Percentiles rank a stretch among this genome's conserved stretches.
Evolutionary conservation across 2,329 filamentous ascomycete genomes (phyloP).

Genomic region (Colletotrichum plurivorum): DNA sequence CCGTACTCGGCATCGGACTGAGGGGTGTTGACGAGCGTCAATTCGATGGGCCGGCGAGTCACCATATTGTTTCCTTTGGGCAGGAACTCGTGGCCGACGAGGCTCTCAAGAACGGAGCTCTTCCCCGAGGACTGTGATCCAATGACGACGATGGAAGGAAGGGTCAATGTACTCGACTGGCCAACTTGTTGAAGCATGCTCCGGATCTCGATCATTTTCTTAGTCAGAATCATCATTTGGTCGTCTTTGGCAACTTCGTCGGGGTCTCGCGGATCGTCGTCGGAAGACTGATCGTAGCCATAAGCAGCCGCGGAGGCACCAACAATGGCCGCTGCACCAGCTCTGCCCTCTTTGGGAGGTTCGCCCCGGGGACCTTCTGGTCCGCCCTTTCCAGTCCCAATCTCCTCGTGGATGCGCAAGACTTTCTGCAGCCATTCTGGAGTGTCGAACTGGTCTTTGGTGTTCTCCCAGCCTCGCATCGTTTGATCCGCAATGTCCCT

Average conservation of each 20-base stretch:
- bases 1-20: constrained; percentile 90
- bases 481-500: constrained; percentile 85
- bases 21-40: constrained; percentile 96
- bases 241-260: constrained; percentile 86
- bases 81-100: constrained; percentile 97
- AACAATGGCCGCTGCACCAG: constrained; percentile 72
- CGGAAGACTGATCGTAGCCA: constrained; percentile 78
- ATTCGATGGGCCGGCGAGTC: constrained; percentile 92
- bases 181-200: constrained; percentile 92
- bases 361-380: constrained; percentile 66
- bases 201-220: constrained; percentile 99
- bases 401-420: constrained; percentile 72
- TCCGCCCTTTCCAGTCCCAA: constrained; percentile 64
- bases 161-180: constrained; percentile 87
- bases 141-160: constrained; percentile 99
- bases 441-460: constrained; percentile 80
- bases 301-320: constrained; percentile 84
- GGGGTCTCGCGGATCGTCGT: constrained; percentile 73
- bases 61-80: constrained; percentile 99
- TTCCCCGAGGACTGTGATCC: constrained; percentile 98
- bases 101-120: constrained; percentile 95
- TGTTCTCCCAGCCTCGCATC: constrained; percentile 84
- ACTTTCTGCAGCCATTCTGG: constrained; percentile 86
- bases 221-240: constrained; percentile 99
- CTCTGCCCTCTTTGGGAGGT: constrained; percentile 71